A percentile compares a stretch with the other conserved stretches of the same genome.
Evolutionary conservation across 2,329 filamentous ascomycete species (phyloP).

Genomic region (Aureobasidium subglaciale): DNA sequence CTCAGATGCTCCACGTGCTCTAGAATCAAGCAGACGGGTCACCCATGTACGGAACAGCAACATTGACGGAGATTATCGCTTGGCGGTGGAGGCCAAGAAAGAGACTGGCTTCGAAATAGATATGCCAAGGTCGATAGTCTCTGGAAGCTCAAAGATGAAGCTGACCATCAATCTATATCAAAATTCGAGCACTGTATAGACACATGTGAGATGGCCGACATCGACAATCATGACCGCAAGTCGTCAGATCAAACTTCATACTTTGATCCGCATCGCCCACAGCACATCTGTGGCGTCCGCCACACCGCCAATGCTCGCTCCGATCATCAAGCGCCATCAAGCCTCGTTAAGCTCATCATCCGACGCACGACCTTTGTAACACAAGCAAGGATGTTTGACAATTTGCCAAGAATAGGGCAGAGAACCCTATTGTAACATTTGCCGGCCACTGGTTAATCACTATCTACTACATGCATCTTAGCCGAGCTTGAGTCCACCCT

Average conservation of each 20-base stretch:
- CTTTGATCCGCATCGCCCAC: background rate
- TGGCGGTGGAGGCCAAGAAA: background rate
- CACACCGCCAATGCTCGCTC: background rate
- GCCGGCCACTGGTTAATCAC: background rate
- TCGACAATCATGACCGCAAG: background rate
- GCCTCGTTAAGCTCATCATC: slow-evolving; percentile 3
- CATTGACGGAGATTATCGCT: background rate
- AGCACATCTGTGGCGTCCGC: background rate
- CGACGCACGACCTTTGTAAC: background rate
- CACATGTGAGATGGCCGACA: background rate
- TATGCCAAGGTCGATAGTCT: background rate
- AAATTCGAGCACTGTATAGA: background rate
- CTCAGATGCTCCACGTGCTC: background rate
- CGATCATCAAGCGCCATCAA: background rate
- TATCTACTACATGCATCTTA: background rate
- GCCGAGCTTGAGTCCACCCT: background rate
- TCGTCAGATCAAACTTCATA: background rate
- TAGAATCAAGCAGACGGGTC: background rate
- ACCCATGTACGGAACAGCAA: background rate
- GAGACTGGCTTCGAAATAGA: background rate
- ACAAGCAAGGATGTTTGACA: background rate
- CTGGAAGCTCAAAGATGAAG: background rate
- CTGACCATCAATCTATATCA: background rate
- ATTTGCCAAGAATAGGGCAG: background rate
- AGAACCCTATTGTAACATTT: background rate